Evolutionary conservation across 23 red algal species (phyloP).

Genomic region (Gracilaria caudata): DNA sequence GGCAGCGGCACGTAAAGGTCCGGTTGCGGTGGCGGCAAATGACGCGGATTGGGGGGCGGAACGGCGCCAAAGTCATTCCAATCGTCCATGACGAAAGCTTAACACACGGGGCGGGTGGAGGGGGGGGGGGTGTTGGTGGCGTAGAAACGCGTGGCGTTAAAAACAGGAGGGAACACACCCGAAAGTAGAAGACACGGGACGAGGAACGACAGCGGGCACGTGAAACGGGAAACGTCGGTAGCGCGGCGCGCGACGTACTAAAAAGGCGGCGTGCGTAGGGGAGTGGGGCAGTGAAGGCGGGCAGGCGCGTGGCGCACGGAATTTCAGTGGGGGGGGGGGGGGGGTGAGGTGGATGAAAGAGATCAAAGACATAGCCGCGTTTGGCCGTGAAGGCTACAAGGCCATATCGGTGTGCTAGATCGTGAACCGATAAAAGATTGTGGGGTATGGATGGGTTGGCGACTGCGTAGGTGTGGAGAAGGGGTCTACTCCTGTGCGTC

Average conservation of each 20-base stretch:
- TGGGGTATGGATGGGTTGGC: not conserved
- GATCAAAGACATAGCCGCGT: not conserved
- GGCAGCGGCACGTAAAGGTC: not conserved
- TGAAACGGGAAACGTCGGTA: too few relatives aligned
- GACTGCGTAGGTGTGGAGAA: conserved; percentile 1
- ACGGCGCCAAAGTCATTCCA: conserved; percentile 72
- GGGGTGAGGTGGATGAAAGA: not conserved
- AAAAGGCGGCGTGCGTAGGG: too few relatives aligned
- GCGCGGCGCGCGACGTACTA: too few relatives aligned
- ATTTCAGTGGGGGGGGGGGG: not conserved
- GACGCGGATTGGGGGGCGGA: conserved; percentile 16
- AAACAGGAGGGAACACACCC: not conserved
- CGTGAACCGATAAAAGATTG: conserved; percentile 23
- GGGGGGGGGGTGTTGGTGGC: not conserved
- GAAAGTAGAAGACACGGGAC: not conserved
- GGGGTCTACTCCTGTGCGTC: not conserved
- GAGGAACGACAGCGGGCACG: too few relatives aligned
- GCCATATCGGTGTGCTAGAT: conserved; percentile 9
- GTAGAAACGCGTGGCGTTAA: not conserved
- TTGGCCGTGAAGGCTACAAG: not conserved
- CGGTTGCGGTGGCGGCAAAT: not conserved
- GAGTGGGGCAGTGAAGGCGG: not conserved
- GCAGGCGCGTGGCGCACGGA: not conserved
- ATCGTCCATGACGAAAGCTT: conserved; percentile 44
- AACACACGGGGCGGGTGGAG: not conserved